Conservation (phyloP, 2,329 filamentous ascomycete genomes). For the Xylariaceae sp. region DNA sequence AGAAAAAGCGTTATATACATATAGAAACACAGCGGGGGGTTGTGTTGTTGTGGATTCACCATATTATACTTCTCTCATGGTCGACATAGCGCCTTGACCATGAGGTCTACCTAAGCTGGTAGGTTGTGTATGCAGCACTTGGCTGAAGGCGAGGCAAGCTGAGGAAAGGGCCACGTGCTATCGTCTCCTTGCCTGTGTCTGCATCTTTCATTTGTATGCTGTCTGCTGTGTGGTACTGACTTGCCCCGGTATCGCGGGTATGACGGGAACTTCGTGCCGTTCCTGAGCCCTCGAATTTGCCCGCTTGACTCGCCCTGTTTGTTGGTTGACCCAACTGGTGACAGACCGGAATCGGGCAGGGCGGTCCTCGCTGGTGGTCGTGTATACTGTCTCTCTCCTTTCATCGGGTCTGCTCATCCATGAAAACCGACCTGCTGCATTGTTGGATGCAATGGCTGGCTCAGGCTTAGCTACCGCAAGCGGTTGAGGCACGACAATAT, state of each 20-base stretch:
- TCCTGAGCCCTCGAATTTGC: slow-evolving; percentile 36
- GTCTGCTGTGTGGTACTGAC: slow-evolving; percentile 17
- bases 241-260: slow-evolving; percentile 21
- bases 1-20: not conserved
- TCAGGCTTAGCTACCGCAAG: slow-evolving; percentile 11
- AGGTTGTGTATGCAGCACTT: too few relatives aligned
- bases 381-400: slow-evolving; percentile 48
- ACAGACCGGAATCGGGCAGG: slow-evolving; percentile 55
- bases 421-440: slow-evolving; percentile 27
- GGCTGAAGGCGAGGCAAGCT: too few relatives aligned
- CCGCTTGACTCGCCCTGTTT: slow-evolving; percentile 50
- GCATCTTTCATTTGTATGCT: slow-evolving; percentile 15
- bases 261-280: slow-evolving; percentile 21
- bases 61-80: not conserved
- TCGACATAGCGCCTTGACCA: too few relatives aligned
- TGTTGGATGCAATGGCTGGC: slow-evolving; percentile 10
- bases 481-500: slow-evolving; percentile 41
- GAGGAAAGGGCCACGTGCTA: too few relatives aligned
- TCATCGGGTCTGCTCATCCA: slow-evolving; percentile 29
- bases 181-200: not conserved
- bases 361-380: slow-evolving; percentile 48
- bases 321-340: slow-evolving; percentile 62
- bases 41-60: not conserved
- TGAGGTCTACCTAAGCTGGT: too few relatives aligned
- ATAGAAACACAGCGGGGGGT: not conserved